These are phyloP conservation scores for Paragyromitra xinjiangensis DNA, from an alignment of 495 filamentous ascomycete genomes.

Conservation along the genomic window DNA sequence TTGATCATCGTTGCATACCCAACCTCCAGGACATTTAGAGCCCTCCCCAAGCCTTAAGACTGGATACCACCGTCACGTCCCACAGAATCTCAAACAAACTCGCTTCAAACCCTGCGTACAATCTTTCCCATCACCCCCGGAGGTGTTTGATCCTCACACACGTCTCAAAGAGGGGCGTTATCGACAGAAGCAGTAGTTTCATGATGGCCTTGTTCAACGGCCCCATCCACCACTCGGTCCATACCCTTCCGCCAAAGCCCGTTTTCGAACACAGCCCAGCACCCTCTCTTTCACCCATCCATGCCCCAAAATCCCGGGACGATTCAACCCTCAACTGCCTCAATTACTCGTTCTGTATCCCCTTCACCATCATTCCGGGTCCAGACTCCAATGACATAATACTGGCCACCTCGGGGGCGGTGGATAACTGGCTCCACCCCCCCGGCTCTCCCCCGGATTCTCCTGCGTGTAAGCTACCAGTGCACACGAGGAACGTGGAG, in stretches of 20 bases:
- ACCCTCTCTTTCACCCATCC: constrained; percentile 29
- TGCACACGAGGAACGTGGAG: constrained; percentile 84
- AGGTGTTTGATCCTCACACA: constrained; percentile 28
- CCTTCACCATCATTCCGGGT: constrained; percentile 88
- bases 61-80: constrained; percentile 38
- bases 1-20: constrained; percentile 30
- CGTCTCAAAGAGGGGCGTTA: constrained; percentile 42
- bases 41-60: constrained; percentile 8
- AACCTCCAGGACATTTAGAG: constrained; percentile 32
- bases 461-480: constrained; percentile 81
- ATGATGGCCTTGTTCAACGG: constrained; percentile 64
- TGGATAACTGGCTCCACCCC: constrained; percentile 90
- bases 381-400: constrained; percentile 91
- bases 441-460: constrained; percentile 79
- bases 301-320: constrained; percentile 28
- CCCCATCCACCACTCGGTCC: constrained; percentile 67
- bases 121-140: background rate
- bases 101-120: constrained; percentile 27
- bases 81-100: constrained; percentile 33
- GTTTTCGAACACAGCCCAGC: constrained; percentile 48
- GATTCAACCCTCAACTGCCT: constrained; percentile 44
- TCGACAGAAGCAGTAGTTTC: constrained; percentile 27
- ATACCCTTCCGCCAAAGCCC: constrained; percentile 59
- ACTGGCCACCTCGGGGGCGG: constrained; percentile 81
- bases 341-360: constrained; percentile 89